Percentiles rank a stretch among this genome's conserved stretches.
Evolutionary conservation across 306 rosid species (phyloP).

Genomic region (Casuarina glauca): DNA sequence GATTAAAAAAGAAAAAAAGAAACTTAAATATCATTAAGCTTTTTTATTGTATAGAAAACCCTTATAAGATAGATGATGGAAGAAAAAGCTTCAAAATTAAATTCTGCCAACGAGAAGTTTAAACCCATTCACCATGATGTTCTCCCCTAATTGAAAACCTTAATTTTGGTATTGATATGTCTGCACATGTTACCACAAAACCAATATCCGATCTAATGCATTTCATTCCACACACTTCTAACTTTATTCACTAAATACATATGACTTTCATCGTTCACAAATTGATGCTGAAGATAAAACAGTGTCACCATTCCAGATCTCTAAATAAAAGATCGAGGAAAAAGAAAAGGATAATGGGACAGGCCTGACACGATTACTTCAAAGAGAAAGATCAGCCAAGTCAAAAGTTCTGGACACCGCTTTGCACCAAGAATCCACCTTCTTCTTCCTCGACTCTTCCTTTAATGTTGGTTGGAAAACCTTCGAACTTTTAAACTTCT

Average conservation of each 20-base stretch:
- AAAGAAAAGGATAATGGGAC: neutral
- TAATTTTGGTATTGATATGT: no score
- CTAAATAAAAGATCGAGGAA: neutral
- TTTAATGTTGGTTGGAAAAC: constrained; percentile 49
- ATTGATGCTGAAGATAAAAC: neutral
- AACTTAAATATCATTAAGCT: no score
- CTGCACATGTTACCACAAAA: no score
- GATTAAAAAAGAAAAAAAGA: no score
- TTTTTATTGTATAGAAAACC: no score
- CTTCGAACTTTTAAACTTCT: constrained; percentile 39
- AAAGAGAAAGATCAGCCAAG: constrained; percentile 78
- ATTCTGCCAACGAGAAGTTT: no score
- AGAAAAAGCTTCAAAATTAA: no score
- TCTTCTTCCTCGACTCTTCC: constrained; percentile 64
- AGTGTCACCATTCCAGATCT: neutral
- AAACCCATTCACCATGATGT: no score
- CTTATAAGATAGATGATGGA: no score
- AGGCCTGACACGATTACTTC: constrained; percentile 9
- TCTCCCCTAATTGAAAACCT: no score
- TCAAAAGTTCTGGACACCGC: constrained; percentile 84
- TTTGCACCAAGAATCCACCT: constrained; percentile 73
- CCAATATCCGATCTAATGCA: no score
- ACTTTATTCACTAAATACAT: neutral
- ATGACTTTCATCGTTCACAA: neutral
- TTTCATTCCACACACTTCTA: neutral